Evolutionary conservation across 805 yeast species (phyloP), one percentile per base, ranked within the genome.

Genomic region (Candida tibetensis): DNA sequence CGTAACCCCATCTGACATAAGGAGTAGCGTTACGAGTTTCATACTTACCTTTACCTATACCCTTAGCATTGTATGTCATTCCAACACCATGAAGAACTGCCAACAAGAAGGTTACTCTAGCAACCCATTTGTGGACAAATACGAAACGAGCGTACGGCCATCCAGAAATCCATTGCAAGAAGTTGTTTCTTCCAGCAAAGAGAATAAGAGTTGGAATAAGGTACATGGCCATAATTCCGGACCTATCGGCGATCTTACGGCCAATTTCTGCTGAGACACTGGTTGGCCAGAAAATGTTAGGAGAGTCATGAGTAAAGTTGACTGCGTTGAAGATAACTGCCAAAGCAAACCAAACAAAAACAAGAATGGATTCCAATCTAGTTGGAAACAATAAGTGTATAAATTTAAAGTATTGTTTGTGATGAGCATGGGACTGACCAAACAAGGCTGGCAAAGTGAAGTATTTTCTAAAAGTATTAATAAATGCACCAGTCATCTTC

Each of bases 41-140:
- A 46, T 58, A 66, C 42, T 61, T 62, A 4, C 62, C 66, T n/a
- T 61, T 62, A 10, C 25, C 25, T 26, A 56, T 39, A 31, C 58
- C 63, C 17, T 51, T 58, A 51, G 74, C 75, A 41, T 51, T 51
- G 39, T 26, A 44, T 5, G 58, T 55, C 52, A 55, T 46, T 12
- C 57, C 55, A 12, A 51, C 58, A 28, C 37, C 72, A 51, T 85
- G 93, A 13, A 81, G 62, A 23, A 79, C 48, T 5, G 72, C 71
- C 37, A 77, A 59, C n/a, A 75, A 46, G 6, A 72, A 60, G 47
- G 71, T 62, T 0, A 72, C 64, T 46, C 82, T 65, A 1, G 85
- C 82, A 32, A 72, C 58, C 84, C 86, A 80, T 55, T 72, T 80
- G 60, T 87, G 95, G 51, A 74, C 76, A 19, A 68, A 61, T 49